Base-by-base conservation (phyloP, 2,329 filamentous ascomycete genomes). In the Malbranchea cinnamomea region DNA sequence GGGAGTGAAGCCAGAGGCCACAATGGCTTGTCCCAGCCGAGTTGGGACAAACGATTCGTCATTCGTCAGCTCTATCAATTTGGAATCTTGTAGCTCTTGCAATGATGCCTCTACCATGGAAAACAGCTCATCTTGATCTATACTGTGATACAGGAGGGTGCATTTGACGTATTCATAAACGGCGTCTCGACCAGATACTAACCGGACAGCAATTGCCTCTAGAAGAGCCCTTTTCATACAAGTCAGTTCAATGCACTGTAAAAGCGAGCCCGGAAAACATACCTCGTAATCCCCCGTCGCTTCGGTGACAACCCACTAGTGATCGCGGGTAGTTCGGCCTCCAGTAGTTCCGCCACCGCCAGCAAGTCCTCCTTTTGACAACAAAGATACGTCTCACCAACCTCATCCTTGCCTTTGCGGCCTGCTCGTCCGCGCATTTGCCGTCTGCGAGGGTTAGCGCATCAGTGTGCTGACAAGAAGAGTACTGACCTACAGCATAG, bases 371-470 rank as follows among this genome's bases (percentile, higher is more conserved):
- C 53, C 42, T 72, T 67, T 17, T 72, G 67, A 44, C 78, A 84
- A 46, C 78, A 83, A 1, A 84, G 57, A 47, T 78, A 84, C 1
- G 77, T 84, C 54, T 84, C 79, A 2, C 79, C 79, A 26, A 79
- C 59, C 29, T 79, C 75, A 32, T 81, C 77, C 45, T 82, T 84
- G 28, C 79, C 79, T 52, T 83, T 83, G 31, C 79, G 67, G 5
- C 79, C 79, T 12, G 79, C 79, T 36, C 79, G 67, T 2, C 79
- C 79, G 45, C 78, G 69, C 79, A 84, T 85, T 52, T 85, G 79
- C 28, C 78, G 70, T 24, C 63, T 66, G 32, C 10, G 26, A 17
- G 21, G 16, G 31, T 49, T 38, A 60, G 48, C 16, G 12, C n/a
- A 6, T 28, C 25, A 5, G 8, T 11, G 6, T 19, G 15, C 10